Conservation (phyloP, 2,329 filamentous ascomycete genomes). For the Calonectria hongkongensis region DNA sequence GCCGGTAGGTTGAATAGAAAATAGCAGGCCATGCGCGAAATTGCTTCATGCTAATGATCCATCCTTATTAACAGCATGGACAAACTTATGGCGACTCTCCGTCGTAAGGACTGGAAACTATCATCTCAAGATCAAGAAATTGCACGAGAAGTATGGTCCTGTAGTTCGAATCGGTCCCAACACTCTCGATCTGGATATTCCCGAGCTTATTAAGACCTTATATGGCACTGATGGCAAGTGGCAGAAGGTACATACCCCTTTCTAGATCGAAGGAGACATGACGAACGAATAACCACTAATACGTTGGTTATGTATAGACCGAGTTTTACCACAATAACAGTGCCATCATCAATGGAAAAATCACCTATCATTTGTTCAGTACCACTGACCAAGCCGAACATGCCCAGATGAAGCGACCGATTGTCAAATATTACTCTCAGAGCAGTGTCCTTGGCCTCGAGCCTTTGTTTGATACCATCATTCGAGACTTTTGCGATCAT, state of each 20-base stretch:
- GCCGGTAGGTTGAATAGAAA: conserved; percentile 39
- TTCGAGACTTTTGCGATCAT: conserved; percentile 48
- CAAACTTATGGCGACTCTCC: conserved; percentile 61
- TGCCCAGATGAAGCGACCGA: conserved; percentile 49
- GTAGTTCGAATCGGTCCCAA: conserved; percentile 64
- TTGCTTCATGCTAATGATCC: not conserved
- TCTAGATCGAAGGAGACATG: no score
- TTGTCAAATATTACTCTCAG: conserved; percentile 56
- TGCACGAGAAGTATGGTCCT: conserved; percentile 63
- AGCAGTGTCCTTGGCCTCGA: conserved; percentile 50
- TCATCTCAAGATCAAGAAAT: conserved; percentile 55
- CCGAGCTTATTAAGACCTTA: conserved; percentile 60
- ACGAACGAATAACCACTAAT: not conserved
- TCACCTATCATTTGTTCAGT: conserved; percentile 52
- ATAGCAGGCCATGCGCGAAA: no score
- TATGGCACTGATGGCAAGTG: conserved; percentile 59
- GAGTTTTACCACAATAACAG: conserved; percentile 53
- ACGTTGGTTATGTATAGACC: conserved; percentile 13
- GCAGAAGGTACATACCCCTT: conserved; percentile 52
- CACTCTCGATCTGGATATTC: conserved; percentile 60
- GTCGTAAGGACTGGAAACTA: conserved; percentile 55
- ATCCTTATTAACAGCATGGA: conserved; percentile 48
- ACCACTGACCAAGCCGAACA: conserved; percentile 49
- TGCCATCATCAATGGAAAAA: conserved; percentile 50
- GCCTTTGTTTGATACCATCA: conserved; percentile 54